phyloP scores from a whole-genome alignment of 768 basidiomycete species.

The Boletus sp. region DNA sequence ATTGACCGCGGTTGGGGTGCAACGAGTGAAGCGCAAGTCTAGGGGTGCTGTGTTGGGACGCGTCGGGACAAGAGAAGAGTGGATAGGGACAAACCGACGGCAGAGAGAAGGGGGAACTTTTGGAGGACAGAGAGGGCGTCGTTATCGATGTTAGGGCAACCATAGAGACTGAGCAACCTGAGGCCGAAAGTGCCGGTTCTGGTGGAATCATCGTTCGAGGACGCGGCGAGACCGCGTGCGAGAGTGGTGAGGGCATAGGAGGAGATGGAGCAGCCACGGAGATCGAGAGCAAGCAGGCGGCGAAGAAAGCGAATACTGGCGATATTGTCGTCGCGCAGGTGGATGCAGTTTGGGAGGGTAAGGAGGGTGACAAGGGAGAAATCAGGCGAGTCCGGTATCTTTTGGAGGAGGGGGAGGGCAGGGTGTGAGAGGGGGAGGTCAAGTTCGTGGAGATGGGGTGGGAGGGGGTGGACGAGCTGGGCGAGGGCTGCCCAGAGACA shows the following conservation, averaged over 20 bases:
- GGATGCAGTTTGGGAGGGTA: slow-evolving; percentile 50
- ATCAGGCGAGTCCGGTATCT: slow-evolving; percentile 47
- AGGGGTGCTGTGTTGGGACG: neutral
- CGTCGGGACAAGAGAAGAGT: neutral
- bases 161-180: slow-evolving; percentile 52
- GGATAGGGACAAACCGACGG: slow-evolving; percentile 47
- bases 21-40: slow-evolving; percentile 53
- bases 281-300: slow-evolving; percentile 61
- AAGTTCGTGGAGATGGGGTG: slow-evolving; percentile 34
- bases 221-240: slow-evolving; percentile 39
- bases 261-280: slow-evolving; percentile 50
- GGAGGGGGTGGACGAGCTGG: slow-evolving; percentile 57
- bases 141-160: slow-evolving; percentile 50
- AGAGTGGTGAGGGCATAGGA: slow-evolving; percentile 52
- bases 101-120: slow-evolving; percentile 56
- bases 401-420: slow-evolving; percentile 55
- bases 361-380: slow-evolving; percentile 68
- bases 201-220: slow-evolving; percentile 22
- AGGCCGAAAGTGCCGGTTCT: slow-evolving; percentile 52
- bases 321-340: slow-evolving; percentile 60
- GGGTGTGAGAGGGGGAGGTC: slow-evolving; percentile 51
- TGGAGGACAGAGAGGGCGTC: slow-evolving; percentile 39
- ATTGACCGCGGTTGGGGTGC: slow-evolving; percentile 26
- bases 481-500: slow-evolving; percentile 59
- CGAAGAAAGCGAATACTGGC: slow-evolving; percentile 48